Conservation (phyloP, 2,329 filamentous ascomycete species). For the Colletotrichum sp. region DNA sequence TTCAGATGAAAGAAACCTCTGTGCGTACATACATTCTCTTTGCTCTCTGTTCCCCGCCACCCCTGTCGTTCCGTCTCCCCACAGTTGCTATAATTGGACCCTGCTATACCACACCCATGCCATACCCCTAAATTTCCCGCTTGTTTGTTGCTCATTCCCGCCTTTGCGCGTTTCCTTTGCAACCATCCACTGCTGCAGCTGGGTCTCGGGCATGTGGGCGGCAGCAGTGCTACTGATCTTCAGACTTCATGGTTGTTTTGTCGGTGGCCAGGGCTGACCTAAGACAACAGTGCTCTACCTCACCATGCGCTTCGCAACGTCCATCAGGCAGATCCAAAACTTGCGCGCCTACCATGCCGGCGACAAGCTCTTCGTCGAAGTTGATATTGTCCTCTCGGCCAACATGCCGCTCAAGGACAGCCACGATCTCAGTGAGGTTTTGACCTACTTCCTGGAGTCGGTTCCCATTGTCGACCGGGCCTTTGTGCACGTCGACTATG, state of each 20-base stretch:
- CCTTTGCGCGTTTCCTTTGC: neutral
- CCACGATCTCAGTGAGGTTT: constrained; percentile 76
- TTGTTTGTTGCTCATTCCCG: neutral
- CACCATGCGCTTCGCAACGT: constrained; percentile 91
- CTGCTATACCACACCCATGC: neutral
- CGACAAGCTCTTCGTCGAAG: constrained; percentile 81
- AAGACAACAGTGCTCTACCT: constrained; percentile 70
- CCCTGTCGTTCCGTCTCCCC: neutral
- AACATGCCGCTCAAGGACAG: constrained; percentile 77
- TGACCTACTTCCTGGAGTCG: constrained; percentile 85
- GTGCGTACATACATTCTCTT: constrained; percentile 27
- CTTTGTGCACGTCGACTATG: constrained; percentile 71
- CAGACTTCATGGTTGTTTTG: neutral
- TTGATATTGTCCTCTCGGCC: constrained; percentile 83
- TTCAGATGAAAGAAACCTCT: constrained; percentile 81
- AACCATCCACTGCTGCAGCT: neutral
- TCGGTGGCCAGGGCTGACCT: neutral
- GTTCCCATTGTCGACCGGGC: constrained; percentile 78
- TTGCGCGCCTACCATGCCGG: constrained; percentile 85
- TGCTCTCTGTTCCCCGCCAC: neutral
- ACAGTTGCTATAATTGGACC: constrained; percentile 6
- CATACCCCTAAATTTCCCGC: neutral
- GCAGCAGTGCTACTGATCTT: neutral
- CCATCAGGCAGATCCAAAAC: constrained; percentile 85
- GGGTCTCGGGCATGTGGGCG: neutral